Conservation (phyloP, 352 stramenopile genomes). For the Pythium vanterpoolii region DNA sequence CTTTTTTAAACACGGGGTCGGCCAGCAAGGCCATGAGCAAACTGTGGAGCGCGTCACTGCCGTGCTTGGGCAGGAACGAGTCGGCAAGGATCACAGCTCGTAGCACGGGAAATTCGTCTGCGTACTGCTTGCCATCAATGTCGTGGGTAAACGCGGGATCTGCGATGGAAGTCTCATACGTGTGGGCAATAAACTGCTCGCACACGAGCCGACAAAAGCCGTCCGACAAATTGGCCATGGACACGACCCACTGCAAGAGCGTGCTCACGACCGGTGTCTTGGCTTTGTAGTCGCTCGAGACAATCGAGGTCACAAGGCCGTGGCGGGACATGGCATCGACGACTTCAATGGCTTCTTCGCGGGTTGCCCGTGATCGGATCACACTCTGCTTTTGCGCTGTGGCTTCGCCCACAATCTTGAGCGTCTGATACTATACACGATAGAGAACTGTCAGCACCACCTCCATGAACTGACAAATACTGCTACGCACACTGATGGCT, state of each 20-base stretch:
- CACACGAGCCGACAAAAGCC: constrained; percentile 82
- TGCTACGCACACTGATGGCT: constrained; percentile 48
- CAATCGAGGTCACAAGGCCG: constrained; percentile 78
- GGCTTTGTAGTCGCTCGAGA: constrained; percentile 73
- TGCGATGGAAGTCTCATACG: constrained; percentile 1
- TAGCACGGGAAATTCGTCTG: constrained; percentile 54
- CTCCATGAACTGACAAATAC: too few relatives aligned
- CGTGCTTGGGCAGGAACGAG: constrained; percentile 74
- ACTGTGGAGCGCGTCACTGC: constrained; percentile 86
- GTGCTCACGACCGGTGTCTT: constrained; percentile 63
- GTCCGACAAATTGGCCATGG: constrained; percentile 75
- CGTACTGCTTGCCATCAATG: constrained; percentile 29
- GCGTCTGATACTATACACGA: constrained; percentile 67
- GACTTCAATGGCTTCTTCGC: constrained; percentile 75
- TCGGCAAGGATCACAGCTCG: constrained; percentile 83
- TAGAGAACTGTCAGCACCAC: not conserved
- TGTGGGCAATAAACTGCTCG: constrained; percentile 48
- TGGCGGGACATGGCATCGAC: constrained; percentile 56
- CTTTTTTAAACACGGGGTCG: constrained; percentile 95
- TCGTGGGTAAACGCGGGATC: constrained; percentile 29
- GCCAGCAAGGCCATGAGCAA: constrained; percentile 95
- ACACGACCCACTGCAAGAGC: constrained; percentile 77
- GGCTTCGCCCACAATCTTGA: constrained; percentile 75
- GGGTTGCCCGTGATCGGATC: constrained; percentile 57
- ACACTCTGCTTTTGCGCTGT: constrained; percentile 74